These are phyloP conservation scores for Kandelia obovata DNA, from an alignment of 345 rosid genomes.

Conservation along the genomic window DNA sequence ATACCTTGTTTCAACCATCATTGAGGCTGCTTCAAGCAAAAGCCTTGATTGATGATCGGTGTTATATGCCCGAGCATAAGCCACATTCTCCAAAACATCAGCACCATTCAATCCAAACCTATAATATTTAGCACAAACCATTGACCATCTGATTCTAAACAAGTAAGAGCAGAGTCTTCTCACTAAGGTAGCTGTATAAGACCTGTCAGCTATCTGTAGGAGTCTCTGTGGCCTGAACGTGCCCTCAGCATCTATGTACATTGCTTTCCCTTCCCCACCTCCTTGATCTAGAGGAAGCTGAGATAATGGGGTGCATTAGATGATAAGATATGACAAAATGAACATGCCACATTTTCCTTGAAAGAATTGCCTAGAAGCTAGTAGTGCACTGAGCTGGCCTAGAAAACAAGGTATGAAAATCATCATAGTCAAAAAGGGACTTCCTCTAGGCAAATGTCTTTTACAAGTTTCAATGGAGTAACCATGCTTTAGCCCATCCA, in stretches of 20 bases:
- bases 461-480: background rate
- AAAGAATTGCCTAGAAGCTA: background rate
- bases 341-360: background rate
- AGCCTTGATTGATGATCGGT: slow-evolving; percentile 98
- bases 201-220: slow-evolving; percentile 92
- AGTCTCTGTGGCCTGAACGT: slow-evolving; percentile 96
- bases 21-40: slow-evolving; percentile 97
- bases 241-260: slow-evolving; percentile 99
- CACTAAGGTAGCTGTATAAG: slow-evolving; percentile 11
- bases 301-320: slow-evolving; percentile 18
- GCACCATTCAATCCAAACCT: slow-evolving; percentile 92
- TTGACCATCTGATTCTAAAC: slow-evolving; percentile 10
- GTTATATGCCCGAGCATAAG: slow-evolving; percentile 96
- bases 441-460: background rate
- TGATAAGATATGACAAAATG: background rate
- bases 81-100: slow-evolving; percentile 96
- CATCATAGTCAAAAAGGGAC: background rate
- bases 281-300: slow-evolving; percentile 99
- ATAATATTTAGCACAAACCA: slow-evolving; percentile 18
- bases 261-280: slow-evolving; percentile 95
- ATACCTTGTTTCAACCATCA: slow-evolving; percentile 98
- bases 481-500: background rate
- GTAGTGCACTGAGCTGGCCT: background rate
- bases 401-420: background rate
- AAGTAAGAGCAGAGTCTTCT: slow-evolving; percentile 7